phyloP scores from a whole-genome alignment of 331 rosid genomes.

The Phaseolus coccineus region DNA sequence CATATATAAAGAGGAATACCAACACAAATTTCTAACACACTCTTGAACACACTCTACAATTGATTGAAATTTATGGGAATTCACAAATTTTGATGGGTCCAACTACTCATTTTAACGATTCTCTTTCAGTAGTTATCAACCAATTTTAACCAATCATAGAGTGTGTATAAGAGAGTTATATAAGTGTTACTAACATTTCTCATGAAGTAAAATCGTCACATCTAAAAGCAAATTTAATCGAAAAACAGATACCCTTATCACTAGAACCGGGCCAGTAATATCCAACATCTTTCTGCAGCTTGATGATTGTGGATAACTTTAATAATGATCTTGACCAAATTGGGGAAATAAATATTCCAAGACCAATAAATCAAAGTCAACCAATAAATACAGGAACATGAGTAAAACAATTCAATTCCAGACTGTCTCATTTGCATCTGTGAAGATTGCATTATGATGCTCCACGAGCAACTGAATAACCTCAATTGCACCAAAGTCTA shows the following conservation, averaged over 20 bases:
- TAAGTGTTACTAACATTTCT: no score
- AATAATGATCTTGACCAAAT: conserved; percentile 30
- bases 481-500: conserved; percentile 88
- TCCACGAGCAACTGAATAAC: conserved; percentile 93
- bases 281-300: conserved; percentile 36
- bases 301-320: conserved; percentile 16
- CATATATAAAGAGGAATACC: not conserved
- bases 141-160: no score
- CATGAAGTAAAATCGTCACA: not conserved
- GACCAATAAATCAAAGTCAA: conserved; percentile 31
- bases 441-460: conserved; percentile 92
- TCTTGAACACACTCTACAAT: no score
- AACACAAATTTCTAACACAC: no score
- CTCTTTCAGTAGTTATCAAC: no score
- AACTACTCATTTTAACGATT: no score
- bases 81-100: no score
- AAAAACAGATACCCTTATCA: conserved; percentile 36
- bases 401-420: conserved; percentile 67
- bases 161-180: no score
- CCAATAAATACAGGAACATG: conserved; percentile 27
- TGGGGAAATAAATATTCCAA: conserved; percentile 29
- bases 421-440: conserved; percentile 92
- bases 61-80: no score
- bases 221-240: not conserved
- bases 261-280: conserved; percentile 34